Base-by-base conservation (phyloP, 2,329 filamentous ascomycete species). In the Nigrograna mackinnonii region DNA sequence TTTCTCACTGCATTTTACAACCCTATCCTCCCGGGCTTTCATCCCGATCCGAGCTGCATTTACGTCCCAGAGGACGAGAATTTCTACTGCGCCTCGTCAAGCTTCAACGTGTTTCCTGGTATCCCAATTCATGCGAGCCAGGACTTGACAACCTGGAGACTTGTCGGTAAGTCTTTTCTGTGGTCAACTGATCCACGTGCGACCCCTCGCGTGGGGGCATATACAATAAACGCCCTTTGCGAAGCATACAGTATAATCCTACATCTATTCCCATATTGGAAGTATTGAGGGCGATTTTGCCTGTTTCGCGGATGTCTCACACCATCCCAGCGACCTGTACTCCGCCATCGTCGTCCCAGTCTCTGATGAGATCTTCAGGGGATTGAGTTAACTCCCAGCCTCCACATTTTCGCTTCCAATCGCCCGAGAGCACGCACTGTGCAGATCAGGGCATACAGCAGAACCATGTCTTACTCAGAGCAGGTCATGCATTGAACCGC, bases 21-120 rank as follows among this genome's bases (percentile, higher is more conserved):
- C 53, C 76, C 76, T 0, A 67, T 78, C 4, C 60, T 79, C 3
- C 73, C 76, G 3, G 77, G 77, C 4, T 78, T 72, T 61, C 71
- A 78, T 49, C 72, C 76, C 0, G 76, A 79, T 50, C 77, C 76
- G 0, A 72, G 67, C 4, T 75, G 73, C 35, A 64, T 71, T n/a
- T 67, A 69, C 36, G 58, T 75, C 16, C 51, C 58, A 6, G 58
- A 72, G 13, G 55, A 73, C 22, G 67, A 70, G n/a, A 75, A 70
- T 4, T 79, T 78, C 52, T 79, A 76, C 57, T 79, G 75, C 47
- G 74, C 70, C 2, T 75, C 74, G 0, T 79, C 77, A 0, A 78
- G 74, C 1, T 82, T 80, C 50, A 73, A 75, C 39, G 66, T 70
- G 1, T 80, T 79, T 49, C 78, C 78, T 0, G 78, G 77, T 0